Percentiles rank a stretch among this genome's conserved stretches.
These are phyloP conservation scores for Phytopythium oedochilum DNA, from an alignment of 352 stramenopile genomes.

Conservation along the genomic window DNA sequence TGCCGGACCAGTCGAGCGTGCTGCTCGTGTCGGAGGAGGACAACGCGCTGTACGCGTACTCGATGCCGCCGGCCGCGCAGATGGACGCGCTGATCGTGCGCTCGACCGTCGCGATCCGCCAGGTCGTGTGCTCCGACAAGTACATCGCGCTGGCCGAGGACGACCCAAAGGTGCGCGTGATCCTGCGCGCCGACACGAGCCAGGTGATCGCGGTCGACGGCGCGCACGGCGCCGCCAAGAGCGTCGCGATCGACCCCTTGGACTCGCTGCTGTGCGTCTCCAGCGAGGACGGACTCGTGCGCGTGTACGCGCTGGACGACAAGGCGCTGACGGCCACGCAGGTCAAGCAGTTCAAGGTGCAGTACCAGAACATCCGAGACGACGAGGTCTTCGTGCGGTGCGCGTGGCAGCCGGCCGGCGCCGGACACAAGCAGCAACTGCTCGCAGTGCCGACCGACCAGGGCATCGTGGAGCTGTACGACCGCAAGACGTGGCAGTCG, in stretches of 20 bases:
- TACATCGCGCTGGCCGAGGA: constrained; percentile 74
- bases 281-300: constrained; percentile 65
- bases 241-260: constrained; percentile 52
- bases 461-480: constrained; percentile 64
- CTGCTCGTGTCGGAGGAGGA: constrained; percentile 71
- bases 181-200: constrained; percentile 47
- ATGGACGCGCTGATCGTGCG: constrained; percentile 59
- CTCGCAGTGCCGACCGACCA: constrained; percentile 64
- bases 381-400: constrained; percentile 64
- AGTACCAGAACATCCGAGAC: constrained; percentile 50
- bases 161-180: constrained; percentile 64
- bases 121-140: constrained; percentile 53
- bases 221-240: constrained; percentile 66
- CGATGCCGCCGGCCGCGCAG: constrained; percentile 42
- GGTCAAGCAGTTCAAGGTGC: constrained; percentile 44
- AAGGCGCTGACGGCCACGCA: constrained; percentile 31
- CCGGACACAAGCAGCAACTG: constrained; percentile 15
- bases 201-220: constrained; percentile 60
- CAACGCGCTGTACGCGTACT: constrained; percentile 64
- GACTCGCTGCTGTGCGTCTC: constrained; percentile 64
- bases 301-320: constrained; percentile 57
- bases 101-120: constrained; percentile 68
- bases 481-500: constrained; percentile 40
- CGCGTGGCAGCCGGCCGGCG: constrained; percentile 44
- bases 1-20: constrained; percentile 58